phyloP scores from a whole-genome alignment of 306 rosid species.

The Glycine tomentella region DNA sequence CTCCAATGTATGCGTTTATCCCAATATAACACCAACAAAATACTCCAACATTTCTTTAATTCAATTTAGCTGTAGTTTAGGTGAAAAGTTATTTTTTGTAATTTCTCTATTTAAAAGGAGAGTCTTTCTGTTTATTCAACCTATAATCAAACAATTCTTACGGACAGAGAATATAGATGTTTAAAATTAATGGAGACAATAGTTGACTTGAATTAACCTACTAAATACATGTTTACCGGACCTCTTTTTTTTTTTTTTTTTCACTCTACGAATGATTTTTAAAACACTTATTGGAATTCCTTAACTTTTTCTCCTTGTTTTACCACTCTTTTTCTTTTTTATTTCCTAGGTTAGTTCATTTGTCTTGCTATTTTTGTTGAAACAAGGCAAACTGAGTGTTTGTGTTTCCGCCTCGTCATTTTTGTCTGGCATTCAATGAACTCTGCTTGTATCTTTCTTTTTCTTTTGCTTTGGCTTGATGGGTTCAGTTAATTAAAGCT shows the following conservation, averaged over 20 bases:
- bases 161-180: background rate
- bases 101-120: background rate
- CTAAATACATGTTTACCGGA: no score
- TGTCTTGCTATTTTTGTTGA: background rate
- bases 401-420: background rate
- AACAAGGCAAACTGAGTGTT: background rate
- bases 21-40: no score
- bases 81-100: background rate
- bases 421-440: background rate
- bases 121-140: background rate
- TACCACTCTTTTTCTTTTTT: background rate
- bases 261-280: background rate
- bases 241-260: no score
- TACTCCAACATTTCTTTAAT: background rate
- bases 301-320: conserved; percentile 11
- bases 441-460: background rate
- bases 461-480: background rate
- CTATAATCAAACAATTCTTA: background rate
- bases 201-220: no score
- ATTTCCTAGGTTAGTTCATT: background rate
- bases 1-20: no score
- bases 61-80: background rate
- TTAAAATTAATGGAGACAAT: no score
- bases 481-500: background rate
- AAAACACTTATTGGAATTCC: background rate